Evolutionary conservation across 306 rosid species (phyloP), one percentile per base, ranked within the genome.

Genomic region (Sphenostylis stenocarpa): DNA sequence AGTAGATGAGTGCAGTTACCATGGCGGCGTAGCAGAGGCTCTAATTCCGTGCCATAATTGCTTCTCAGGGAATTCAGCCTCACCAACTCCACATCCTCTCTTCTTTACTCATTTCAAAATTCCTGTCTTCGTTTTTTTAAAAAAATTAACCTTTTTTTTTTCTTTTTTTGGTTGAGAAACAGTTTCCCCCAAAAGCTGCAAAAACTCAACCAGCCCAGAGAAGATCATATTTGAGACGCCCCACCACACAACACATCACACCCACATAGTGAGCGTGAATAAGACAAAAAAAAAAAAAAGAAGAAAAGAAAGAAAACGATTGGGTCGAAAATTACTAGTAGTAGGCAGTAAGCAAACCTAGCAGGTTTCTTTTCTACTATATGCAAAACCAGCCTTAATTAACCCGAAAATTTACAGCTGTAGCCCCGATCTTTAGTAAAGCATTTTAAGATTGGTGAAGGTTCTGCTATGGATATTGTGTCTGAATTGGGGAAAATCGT

Each of bases 1-100:
- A 79, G 84, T 85, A 55, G 84, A 72, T 77, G 67, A 84, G 89
- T 89, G 96, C 97, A 92, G 95, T 92, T 85, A 57, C 88, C 93
- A 86, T 95, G 96, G 93, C 99, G 99, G 97, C 99, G 97, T 88
- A 73, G 93, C 97, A 95, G 95, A 80, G 70, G 87, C 91, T 88
- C 93, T 84, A 88, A 94, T 90, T 95, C 91, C 85, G 89, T 88
- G 91, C 90, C 92, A 90, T 90, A 82, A 83, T 86, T 87, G 95
- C 89, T 85, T 80, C 85, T 24, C 8, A 77, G 39, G 55, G 77
- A 84, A 63, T 82, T 85, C 65, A 43, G 23, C 57, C 12, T 19
- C 53, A 73, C n/a, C 52, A 48, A 53, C 41, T 11, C 53, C 16
- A 20, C 44, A 23, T 43, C 70, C 56, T 75, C 5, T 15, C 68